These are phyloP conservation scores for Xylariales sp. DNA, from an alignment of 2,329 filamentous ascomycete species.

Conservation along the genomic window DNA sequence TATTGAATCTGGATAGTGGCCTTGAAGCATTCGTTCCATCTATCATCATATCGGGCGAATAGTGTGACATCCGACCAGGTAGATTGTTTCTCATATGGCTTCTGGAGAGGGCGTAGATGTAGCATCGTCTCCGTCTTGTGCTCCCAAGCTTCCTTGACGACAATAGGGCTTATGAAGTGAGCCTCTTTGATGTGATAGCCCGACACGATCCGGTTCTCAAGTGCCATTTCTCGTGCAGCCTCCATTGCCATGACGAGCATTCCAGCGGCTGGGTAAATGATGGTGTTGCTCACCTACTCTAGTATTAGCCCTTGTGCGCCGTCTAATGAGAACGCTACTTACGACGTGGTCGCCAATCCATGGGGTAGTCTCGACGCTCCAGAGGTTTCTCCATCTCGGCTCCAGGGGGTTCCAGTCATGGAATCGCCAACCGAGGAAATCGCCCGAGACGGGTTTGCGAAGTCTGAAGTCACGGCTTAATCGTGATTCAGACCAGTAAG, in stretches of 20 bases:
- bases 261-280: constrained; percentile 53
- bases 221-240: constrained; percentile 48
- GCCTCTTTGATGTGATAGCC: constrained; percentile 50
- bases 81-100: constrained; percentile 43
- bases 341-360: constrained; percentile 62
- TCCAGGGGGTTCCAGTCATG: constrained; percentile 47
- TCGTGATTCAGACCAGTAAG: constrained; percentile 55
- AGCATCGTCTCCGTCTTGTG: constrained; percentile 50
- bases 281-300: constrained; percentile 43
- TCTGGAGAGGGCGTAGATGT: constrained; percentile 45
- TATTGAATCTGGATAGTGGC: constrained; percentile 49
- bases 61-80: constrained; percentile 49
- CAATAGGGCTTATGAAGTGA: constrained; percentile 49
- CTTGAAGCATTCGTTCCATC: constrained; percentile 50
- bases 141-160: constrained; percentile 47
- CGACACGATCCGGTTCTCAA: constrained; percentile 34
- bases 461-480: constrained; percentile 49
- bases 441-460: constrained; percentile 44
- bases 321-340: constrained; percentile 26
- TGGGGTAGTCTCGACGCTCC: constrained; percentile 54
- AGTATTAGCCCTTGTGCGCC: background rate
- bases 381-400: constrained; percentile 58
- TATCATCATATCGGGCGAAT: constrained; percentile 43
- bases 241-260: constrained; percentile 55
- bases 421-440: constrained; percentile 46